These are phyloP conservation scores for Cladophialophora immunda DNA, from an alignment of 2,329 filamentous ascomycete species.

Conservation along the genomic window DNA sequence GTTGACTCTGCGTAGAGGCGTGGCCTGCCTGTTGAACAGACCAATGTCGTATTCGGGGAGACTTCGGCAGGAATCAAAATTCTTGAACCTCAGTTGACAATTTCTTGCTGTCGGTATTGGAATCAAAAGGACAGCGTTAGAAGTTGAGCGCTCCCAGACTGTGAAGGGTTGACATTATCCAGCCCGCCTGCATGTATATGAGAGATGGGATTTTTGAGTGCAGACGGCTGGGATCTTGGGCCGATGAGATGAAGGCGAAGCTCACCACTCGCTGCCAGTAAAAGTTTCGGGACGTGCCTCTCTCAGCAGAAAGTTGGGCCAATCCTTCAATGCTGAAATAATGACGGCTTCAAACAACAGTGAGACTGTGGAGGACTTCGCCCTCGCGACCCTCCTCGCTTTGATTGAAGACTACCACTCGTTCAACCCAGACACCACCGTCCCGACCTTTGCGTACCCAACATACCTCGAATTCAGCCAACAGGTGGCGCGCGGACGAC, in stretches of 20 bases:
- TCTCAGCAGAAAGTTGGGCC: not conserved
- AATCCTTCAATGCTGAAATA: not conserved
- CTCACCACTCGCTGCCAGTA: not conserved
- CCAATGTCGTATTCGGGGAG: not conserved
- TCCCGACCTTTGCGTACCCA: constrained; percentile 31
- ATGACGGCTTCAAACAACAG: not conserved
- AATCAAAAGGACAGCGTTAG: not conserved
- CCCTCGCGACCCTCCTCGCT: constrained; percentile 22
- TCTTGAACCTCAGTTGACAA: not conserved
- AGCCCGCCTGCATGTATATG: not conserved
- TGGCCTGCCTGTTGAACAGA: not conserved
- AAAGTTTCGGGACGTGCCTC: not conserved
- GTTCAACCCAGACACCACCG: constrained; percentile 34
- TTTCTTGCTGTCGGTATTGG: not conserved
- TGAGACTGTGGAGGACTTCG: not conserved
- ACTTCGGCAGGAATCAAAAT: constrained; percentile 1
- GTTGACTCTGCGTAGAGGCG: not conserved
- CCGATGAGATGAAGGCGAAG: no score
- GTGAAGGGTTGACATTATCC: not conserved
- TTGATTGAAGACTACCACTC: constrained; percentile 40
- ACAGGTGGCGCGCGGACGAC: constrained; percentile 37
- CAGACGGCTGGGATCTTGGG: not conserved
- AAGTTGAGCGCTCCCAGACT: not conserved
- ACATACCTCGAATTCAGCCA: constrained; percentile 38
- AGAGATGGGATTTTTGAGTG: not conserved